phyloP scores from a whole-genome alignment of 2,329 filamentous ascomycete genomes.

The Cordyceps cateniannulata region DNA sequence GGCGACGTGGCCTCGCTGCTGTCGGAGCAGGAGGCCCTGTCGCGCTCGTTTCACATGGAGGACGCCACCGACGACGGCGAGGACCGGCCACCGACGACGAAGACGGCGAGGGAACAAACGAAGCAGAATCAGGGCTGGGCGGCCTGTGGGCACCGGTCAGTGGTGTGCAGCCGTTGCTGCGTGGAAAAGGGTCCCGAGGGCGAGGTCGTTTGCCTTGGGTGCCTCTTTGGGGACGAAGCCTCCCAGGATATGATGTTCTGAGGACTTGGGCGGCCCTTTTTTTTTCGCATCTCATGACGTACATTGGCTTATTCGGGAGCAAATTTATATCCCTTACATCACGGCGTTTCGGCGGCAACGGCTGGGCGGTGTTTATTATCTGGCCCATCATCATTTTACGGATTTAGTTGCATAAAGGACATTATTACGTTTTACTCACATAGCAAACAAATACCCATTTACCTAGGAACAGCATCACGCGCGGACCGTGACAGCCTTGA shows the following conservation, averaged over 20 bases:
- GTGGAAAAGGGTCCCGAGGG: slow-evolving; percentile 58
- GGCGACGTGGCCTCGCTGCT: slow-evolving; percentile 18
- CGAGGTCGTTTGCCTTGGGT: slow-evolving; percentile 61
- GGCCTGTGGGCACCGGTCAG: slow-evolving; percentile 39
- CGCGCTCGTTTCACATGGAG: slow-evolving; percentile 43
- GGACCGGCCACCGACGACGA: background rate
- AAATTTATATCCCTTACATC: background rate
- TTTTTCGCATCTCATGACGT: background rate
- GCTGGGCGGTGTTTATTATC: background rate
- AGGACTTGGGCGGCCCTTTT: background rate
- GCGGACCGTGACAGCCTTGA: background rate
- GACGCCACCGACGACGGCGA: slow-evolving; percentile 34
- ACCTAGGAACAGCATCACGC: background rate
- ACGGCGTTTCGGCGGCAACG: background rate
- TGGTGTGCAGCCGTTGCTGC: slow-evolving; percentile 63
- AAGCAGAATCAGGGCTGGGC: slow-evolving; percentile 27
- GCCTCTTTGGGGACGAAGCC: slow-evolving; percentile 39
- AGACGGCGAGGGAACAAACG: background rate
- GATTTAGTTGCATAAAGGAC: background rate
- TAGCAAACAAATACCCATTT: background rate
- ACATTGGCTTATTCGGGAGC: background rate
- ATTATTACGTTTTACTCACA: background rate
- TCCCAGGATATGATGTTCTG: slow-evolving; percentile 16
- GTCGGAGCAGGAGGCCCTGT: slow-evolving; percentile 31
- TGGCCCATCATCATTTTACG: background rate